Evolutionary conservation across 2,329 filamentous ascomycete species (phyloP).

Genomic region (Sclerotinia nivalis): DNA sequence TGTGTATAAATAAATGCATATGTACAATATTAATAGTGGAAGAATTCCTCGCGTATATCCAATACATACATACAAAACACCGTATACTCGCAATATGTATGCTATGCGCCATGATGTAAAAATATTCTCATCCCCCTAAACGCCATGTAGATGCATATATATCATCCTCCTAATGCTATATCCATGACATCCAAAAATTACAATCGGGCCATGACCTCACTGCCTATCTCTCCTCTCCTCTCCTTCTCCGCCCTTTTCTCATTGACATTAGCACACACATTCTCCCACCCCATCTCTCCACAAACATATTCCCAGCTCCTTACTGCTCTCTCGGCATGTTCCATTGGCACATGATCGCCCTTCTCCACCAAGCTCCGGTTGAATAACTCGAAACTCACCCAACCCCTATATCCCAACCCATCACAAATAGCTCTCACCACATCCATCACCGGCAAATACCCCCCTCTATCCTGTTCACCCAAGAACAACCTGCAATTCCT

Average conservation of each 20-base stretch:
- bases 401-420: slow-evolving; percentile 58
- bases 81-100: neutral
- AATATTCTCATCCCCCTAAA: neutral
- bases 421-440: slow-evolving; percentile 55
- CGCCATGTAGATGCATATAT: slow-evolving; percentile 2
- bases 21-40: neutral
- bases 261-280: neutral
- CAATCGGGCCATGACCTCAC: slow-evolving; percentile 17
- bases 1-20: neutral
- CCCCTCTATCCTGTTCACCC: slow-evolving; percentile 51
- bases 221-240: neutral
- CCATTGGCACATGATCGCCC: slow-evolving; percentile 48
- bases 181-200: neutral
- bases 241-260: slow-evolving; percentile 4
- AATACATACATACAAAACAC: neutral
- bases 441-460: slow-evolving; percentile 58
- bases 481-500: slow-evolving; percentile 68
- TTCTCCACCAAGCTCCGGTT: slow-evolving; percentile 42
- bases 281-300: slow-evolving; percentile 17
- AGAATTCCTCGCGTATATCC: neutral
- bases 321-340: slow-evolving; percentile 54
- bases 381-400: slow-evolving; percentile 62
- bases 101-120: neutral
- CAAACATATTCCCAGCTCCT: slow-evolving; percentile 46
- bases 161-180: neutral